phyloP scores from a whole-genome alignment of 495 filamentous ascomycete genomes.

The Trypethelium eluteriae region DNA sequence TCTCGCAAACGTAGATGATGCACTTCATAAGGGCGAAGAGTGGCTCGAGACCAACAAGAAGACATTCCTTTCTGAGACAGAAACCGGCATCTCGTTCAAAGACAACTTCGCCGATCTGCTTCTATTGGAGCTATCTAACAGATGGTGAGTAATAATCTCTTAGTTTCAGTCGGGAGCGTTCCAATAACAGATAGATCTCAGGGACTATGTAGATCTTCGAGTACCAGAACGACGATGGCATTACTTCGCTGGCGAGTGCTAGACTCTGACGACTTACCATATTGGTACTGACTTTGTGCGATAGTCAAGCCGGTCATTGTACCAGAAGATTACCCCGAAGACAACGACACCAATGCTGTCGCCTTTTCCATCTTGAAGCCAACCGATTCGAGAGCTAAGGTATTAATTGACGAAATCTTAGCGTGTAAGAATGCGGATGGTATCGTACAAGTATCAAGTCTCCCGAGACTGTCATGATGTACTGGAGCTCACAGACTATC shows the following conservation, averaged over 20 bases:
- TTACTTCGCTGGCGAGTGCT: slow-evolving; percentile 8
- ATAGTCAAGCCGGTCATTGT: slow-evolving; percentile 10
- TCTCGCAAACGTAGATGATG: slow-evolving; percentile 8
- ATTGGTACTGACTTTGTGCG: slow-evolving; percentile 9
- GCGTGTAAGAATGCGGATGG: slow-evolving; percentile 10
- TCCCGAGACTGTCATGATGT: slow-evolving; percentile 6
- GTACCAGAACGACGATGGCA: slow-evolving; percentile 10
- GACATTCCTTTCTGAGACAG: slow-evolving; percentile 9
- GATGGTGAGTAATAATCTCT: slow-evolving; percentile 7
- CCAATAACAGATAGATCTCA: slow-evolving; percentile 8
- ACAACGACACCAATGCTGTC: slow-evolving; percentile 10
- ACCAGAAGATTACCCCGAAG: slow-evolving; percentile 10
- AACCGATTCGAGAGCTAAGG: slow-evolving; percentile 10
- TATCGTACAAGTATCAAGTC: slow-evolving; percentile 8
- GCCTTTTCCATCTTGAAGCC: slow-evolving; percentile 9
- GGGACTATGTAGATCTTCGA: slow-evolving; percentile 10
- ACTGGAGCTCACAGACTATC: slow-evolving; percentile 15
- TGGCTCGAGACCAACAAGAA: slow-evolving; percentile 10
- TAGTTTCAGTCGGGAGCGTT: slow-evolving; percentile 9
- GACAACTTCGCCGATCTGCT: slow-evolving; percentile 10
- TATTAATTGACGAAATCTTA: slow-evolving; percentile 10
- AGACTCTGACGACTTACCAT: slow-evolving; percentile 9
- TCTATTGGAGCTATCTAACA: slow-evolving; percentile 7
- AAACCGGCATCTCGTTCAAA: slow-evolving; percentile 10
- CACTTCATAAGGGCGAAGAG: slow-evolving; percentile 10